A percentile compares a stretch with the other conserved stretches of the same genome.
These are phyloP conservation scores for Flaveria trinervia DNA, from an alignment of 129 eudicot species.

Conservation along the genomic window DNA sequence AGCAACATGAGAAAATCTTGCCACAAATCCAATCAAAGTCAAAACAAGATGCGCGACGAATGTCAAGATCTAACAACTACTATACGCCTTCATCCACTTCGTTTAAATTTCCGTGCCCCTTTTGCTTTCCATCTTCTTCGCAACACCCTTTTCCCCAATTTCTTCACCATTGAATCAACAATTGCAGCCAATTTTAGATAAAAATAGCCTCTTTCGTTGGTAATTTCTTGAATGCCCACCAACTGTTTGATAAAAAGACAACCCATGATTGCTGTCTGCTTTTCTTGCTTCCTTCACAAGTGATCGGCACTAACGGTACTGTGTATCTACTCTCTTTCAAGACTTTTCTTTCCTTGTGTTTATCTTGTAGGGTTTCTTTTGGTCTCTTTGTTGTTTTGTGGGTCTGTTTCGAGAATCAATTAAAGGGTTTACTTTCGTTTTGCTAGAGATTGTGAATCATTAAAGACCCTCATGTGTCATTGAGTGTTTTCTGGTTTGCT, in stretches of 20 bases:
- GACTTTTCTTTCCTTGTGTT: constrained; percentile 4
- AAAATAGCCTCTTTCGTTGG: not conserved
- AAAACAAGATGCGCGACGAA: constrained; percentile 22
- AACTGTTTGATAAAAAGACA: constrained; percentile 26
- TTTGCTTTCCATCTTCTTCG: constrained; percentile 17
- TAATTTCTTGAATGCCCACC: constrained; percentile 16
- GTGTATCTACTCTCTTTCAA: constrained; percentile 14
- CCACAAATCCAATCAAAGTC: constrained; percentile 36
- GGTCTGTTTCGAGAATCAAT: constrained; percentile 41
- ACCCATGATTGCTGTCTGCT: constrained; percentile 30
- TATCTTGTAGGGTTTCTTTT: constrained; percentile 20
- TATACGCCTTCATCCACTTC: not conserved
- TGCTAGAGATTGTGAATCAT: constrained; percentile 32
- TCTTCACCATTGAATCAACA: not conserved
- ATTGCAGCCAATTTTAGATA: not conserved
- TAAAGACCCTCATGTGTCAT: constrained; percentile 46
- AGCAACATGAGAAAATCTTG: constrained; percentile 31
- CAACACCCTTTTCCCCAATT: constrained; percentile 1
- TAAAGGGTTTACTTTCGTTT: constrained; percentile 40
- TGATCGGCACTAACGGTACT: constrained; percentile 40
- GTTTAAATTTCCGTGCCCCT: not conserved
- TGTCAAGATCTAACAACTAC: constrained; percentile 43
- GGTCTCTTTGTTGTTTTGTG: constrained; percentile 40
- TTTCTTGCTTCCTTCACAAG: constrained; percentile 67
- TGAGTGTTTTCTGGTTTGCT: constrained; percentile 52